phyloP scores from a whole-genome alignment of 23 red algal genomes.

The Gracilaria gracilis region DNA sequence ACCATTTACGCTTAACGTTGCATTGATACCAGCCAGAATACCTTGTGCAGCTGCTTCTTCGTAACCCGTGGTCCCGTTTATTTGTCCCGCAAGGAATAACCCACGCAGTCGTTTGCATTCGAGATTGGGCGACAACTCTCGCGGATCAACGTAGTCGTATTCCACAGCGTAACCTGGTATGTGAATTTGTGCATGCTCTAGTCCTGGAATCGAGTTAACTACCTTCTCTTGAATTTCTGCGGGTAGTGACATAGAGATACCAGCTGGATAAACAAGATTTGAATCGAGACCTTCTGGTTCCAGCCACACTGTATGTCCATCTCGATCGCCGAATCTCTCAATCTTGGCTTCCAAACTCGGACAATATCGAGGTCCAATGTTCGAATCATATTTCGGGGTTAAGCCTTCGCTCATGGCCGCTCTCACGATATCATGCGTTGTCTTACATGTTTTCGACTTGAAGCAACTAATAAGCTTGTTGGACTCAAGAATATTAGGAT shows the following conservation, averaged over 20 bases:
- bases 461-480: slow-evolving; percentile 31
- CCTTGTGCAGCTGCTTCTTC: slow-evolving; percentile 88
- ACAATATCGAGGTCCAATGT: slow-evolving; percentile 78
- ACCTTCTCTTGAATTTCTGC: slow-evolving; percentile 64
- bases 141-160: slow-evolving; percentile 85
- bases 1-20: slow-evolving; percentile 21
- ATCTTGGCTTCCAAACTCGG: slow-evolving; percentile 82
- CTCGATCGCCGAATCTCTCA: slow-evolving; percentile 65
- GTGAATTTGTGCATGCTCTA: slow-evolving; percentile 68
- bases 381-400: slow-evolving; percentile 42
- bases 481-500: not conserved
- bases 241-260: slow-evolving; percentile 81
- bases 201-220: slow-evolving; percentile 75
- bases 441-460: slow-evolving; percentile 41
- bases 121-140: slow-evolving; percentile 51
- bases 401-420: slow-evolving; percentile 42
- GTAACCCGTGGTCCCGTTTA: slow-evolving; percentile 89
- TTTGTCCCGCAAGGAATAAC: slow-evolving; percentile 84
- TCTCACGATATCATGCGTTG: slow-evolving; percentile 69
- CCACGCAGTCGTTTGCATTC: slow-evolving; percentile 65
- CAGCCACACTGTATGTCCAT: slow-evolving; percentile 80
- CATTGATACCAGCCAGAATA: slow-evolving; percentile 72
- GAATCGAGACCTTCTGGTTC: slow-evolving; percentile 74
- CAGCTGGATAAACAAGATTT: slow-evolving; percentile 72
- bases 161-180: slow-evolving; percentile 82